Evolutionary conservation across 495 filamentous ascomycete genomes (phyloP), one percentile per base, ranked within the genome.

Genomic region (Endocarpon pusillum): DNA sequence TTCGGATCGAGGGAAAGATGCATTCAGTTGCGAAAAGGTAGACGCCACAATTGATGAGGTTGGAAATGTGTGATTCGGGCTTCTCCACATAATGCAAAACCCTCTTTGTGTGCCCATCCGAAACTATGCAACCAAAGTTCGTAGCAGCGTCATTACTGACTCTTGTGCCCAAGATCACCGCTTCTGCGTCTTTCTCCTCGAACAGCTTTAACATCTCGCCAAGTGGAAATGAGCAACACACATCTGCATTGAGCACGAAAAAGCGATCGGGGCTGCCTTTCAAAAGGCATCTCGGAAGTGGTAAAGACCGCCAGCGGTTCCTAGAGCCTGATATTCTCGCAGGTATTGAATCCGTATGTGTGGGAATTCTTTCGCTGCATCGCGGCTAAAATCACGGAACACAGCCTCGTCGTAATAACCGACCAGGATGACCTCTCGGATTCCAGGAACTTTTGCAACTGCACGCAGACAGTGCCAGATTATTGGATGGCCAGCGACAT

Each of bases 21-120:
- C 75, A 80, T 42, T 94, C 84, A 46, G 87, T 85, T 17, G 78
- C 66, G 59, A 99, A 99, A 32, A 99, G 78, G 58, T 99, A 99
- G 40, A 99, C 91, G 36, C 89, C 89, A 55, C 89, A 96, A 67
- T 99, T 99, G 69, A 99, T 99, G 32, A 99, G 67, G 55, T 96
- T 94, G 37, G 81, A 91, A 56, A 99, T 96, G 58, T 94, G 81
- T 31, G 81, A 89, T 56, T 99, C 89, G 39, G 89, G 89, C 66
- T 96, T 96, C 69, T 99, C 89, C 55, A 99, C 89, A 59, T 99
- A 99, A 64, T 99, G 89, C 29, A 94, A 75, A 31, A 99, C 89
- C 32, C 86, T 82, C 55, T 86, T 85, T 47, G 82, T 94, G 58
- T 93, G 82, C 9, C 83, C 66, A 51, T 99, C 91, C 28, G 81